Conservation (phyloP, 257 asterid species). For the Parsonsia alboflavescens region DNA sequence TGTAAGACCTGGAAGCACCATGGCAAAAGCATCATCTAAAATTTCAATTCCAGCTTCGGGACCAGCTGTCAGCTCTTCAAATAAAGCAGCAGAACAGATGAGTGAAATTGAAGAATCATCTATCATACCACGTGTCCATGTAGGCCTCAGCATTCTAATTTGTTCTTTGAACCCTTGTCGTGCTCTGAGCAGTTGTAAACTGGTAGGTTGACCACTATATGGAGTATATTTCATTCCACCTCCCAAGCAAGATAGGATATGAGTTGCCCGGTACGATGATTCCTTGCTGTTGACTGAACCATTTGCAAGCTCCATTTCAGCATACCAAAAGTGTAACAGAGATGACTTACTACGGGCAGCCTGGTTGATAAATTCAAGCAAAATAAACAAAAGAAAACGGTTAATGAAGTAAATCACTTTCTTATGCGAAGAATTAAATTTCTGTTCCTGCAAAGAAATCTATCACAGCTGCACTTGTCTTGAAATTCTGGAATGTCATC, state of each 20-base stretch:
- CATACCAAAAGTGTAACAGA: slow-evolving; percentile 88
- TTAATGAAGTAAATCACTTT: neutral
- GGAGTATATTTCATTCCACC: slow-evolving; percentile 65
- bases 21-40: slow-evolving; percentile 66
- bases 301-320: slow-evolving; percentile 71
- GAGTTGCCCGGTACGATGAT: slow-evolving; percentile 64
- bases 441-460: neutral
- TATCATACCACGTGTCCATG: slow-evolving; percentile 68
- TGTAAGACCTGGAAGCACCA: slow-evolving; percentile 89
- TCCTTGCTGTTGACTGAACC: slow-evolving; percentile 39
- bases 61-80: slow-evolving; percentile 84
- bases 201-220: slow-evolving; percentile 54
- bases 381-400: neutral
- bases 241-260: slow-evolving; percentile 84
- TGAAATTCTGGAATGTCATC: neutral
- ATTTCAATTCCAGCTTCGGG: slow-evolving; percentile 62
- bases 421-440: neutral
- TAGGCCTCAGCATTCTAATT: slow-evolving; percentile 46
- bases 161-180: slow-evolving; percentile 89
- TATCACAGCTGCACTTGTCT: neutral
- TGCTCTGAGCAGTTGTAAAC: slow-evolving; percentile 76
- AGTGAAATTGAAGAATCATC: slow-evolving; percentile 80
- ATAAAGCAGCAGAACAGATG: slow-evolving; percentile 74
- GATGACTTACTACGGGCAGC: slow-evolving; percentile 50
- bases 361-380: slow-evolving; percentile 34